Base-by-base conservation (phyloP, 169 alveolate species). In the Plasmodium chabaudi region DNA sequence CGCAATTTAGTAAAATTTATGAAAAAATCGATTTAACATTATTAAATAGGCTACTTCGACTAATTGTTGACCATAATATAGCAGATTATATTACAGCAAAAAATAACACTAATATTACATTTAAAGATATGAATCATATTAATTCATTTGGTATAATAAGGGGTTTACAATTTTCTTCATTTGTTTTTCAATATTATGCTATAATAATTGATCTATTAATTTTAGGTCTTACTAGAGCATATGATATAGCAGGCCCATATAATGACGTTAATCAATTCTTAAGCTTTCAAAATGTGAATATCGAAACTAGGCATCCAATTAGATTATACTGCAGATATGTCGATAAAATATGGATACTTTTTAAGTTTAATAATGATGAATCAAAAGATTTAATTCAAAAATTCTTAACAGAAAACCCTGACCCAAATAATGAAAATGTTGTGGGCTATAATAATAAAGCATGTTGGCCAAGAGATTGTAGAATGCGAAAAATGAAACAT, bases 381-480 rank as follows among this genome's bases (percentile, higher is more conserved):
- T 95, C 99, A 1, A 94, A 98, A 91, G 99, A 98, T 57, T 94
- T 99, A 67, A 97, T 98, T 46, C 99, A 98, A 92, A 93, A 99
- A 72, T 99, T 98, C 88, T 96, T 99, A 88, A 98, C 99, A 2
- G 99, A 99, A 93, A 98, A 99, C 93, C 99, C 99, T 9, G 99
- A 99, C 87, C 99, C 99, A 46, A 99, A 98, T 95, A 99, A 99
- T 93, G 99, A 99, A 92, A 99, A 98, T 88, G 95, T 99, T 25
- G 99, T 98, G 23, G 99, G 99, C 21, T 99, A 98, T 95, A 98
- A 98, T 93, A 98, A 98, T 94, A 99, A 99, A 94, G 96, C 97
- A 67, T 99, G 99, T 93, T 99, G 99, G 99, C 99, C 99, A 19
- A 97, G 98, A 72, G 99, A 99, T 77, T 98, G 99, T 92, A 94